Base-by-base conservation (phyloP, 495 filamentous ascomycete species). In the Neurospora terricola region DNA sequence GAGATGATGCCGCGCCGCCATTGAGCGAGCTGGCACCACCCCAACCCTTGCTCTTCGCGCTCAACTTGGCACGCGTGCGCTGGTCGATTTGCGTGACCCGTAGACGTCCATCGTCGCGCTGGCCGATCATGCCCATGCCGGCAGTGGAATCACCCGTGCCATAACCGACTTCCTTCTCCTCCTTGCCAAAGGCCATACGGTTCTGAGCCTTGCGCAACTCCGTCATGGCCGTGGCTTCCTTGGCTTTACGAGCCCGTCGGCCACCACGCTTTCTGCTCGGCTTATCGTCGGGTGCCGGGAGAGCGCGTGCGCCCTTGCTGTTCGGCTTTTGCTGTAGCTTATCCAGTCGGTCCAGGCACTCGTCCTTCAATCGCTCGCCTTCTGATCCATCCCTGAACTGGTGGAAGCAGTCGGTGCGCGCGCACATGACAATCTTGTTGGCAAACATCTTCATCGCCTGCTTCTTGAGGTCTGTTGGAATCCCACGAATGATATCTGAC, bases 21-120 rank as follows among this genome's bases (percentile, higher is more conserved):
- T 88, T 80, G 37, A 92, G 88, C 7, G 92, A 92, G 34, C 88
- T 89, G 69, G 88, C 87, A 37, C 86, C 90, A 68, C 94, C 95
- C 96, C 96, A 99, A 62, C 96, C 96, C 78, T 96, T 94, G 83
- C 96, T 96, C 85, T 95, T 97, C 77, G 96, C 95, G 79, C 91
- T 93, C 38, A 98, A 88, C 80, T 93, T 97, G 42, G 96, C 96
- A 70, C 93, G 87, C 23, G 96, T 99, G 59, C 94, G 89, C 76
- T 97, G 93, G 79, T 99, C 96, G 78, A 98, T 93, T 81, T 98
- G 94, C 37, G 92, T 85, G 18, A 88, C 91, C 45, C 96, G 91
- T 72, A 99, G 91, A 12, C 93, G 91, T 36, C 96, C 96, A 72
- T 92, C 93, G 80, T 94, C 91, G 70, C 90, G 84, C 79, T 93